A percentile compares a stretch with the other conserved stretches of the same genome.
phyloP scores from a whole-genome alignment of 352 stramenopile genomes.

The Phytopythium ostracodes region DNA sequence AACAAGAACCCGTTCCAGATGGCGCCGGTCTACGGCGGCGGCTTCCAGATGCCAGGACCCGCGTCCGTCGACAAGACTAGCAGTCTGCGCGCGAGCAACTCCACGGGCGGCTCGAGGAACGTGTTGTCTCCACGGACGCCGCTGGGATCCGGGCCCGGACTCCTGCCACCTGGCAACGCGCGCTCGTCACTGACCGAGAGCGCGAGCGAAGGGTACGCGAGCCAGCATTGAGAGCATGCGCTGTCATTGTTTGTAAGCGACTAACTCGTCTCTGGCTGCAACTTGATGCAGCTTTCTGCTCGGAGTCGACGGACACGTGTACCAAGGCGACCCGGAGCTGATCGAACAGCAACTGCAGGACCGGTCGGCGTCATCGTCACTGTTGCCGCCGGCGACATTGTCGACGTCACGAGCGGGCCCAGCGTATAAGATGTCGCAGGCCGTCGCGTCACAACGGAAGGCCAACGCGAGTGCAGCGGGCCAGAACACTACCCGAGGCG shows the following conservation, averaged over 20 bases:
- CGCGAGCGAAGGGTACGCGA: constrained; percentile 59
- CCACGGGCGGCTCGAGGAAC: background rate
- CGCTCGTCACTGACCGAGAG: constrained; percentile 31
- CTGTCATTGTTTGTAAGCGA: background rate
- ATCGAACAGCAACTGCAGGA: constrained; percentile 46
- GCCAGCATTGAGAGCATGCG: background rate
- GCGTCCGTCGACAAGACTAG: constrained; percentile 34
- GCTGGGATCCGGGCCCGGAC: background rate
- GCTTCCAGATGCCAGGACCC: constrained; percentile 49
- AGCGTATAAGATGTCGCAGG: constrained; percentile 42
- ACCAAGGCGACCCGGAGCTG: constrained; percentile 68
- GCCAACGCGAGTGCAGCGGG: background rate
- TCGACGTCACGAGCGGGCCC: constrained; percentile 27
- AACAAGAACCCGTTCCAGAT: constrained; percentile 75
- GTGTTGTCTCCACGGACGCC: constrained; percentile 5
- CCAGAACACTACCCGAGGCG: background rate
- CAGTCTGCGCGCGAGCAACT: constrained; percentile 2
- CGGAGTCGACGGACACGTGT: constrained; percentile 78
- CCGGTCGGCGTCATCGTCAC: constrained; percentile 16
- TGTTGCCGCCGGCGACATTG: constrained; percentile 2
- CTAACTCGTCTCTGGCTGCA: constrained; percentile 6
- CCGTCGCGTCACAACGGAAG: constrained; percentile 14
- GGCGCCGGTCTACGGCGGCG: constrained; percentile 61
- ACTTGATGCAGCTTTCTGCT: constrained; percentile 58
- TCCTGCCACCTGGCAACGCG: background rate